Evolutionary conservation across 225 moss, liverwort and hornwort species (phyloP).

Genomic region (Neckera pumila): DNA sequence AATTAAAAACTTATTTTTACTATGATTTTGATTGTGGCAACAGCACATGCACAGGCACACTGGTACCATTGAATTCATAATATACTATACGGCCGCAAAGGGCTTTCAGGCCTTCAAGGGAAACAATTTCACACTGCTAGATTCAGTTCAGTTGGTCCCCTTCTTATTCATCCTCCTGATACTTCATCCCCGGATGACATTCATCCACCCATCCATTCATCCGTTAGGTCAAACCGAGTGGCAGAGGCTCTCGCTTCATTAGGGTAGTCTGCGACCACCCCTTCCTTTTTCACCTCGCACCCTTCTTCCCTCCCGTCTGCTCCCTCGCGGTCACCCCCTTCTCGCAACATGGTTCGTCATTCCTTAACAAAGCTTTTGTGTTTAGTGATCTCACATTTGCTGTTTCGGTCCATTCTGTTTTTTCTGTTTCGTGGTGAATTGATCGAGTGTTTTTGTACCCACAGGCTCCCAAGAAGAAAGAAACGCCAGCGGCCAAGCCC

Average conservation of each 20-base stretch:
- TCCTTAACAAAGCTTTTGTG: not conserved
- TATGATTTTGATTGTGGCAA: too few species aligned
- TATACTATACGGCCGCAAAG: too few species aligned
- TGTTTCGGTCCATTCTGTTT: too few species aligned
- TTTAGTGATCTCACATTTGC: not conserved
- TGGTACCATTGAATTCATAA: too few species aligned
- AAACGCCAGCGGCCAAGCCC: constrained; percentile 62
- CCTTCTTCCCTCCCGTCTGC: not conserved
- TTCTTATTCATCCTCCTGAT: not conserved
- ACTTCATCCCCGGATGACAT: not conserved
- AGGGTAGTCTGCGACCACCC: not conserved
- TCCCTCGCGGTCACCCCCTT: not conserved
- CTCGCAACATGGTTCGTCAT: constrained; percentile 5
- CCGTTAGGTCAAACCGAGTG: not conserved
- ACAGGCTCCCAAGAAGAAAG: constrained; percentile 91
- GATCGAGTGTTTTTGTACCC: not conserved
- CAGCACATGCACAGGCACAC: too few species aligned
- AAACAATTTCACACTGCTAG: not conserved
- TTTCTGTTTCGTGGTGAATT: not conserved
- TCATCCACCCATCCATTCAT: not conserved
- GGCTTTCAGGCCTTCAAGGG: too few species aligned
- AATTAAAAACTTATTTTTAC: too few species aligned
- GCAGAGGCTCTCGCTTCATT: not conserved
- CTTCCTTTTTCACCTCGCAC: not conserved
- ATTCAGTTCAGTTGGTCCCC: not conserved